Base-by-base conservation (phyloP, 345 rosid species). In the Erysimum cheiranthoides region DNA sequence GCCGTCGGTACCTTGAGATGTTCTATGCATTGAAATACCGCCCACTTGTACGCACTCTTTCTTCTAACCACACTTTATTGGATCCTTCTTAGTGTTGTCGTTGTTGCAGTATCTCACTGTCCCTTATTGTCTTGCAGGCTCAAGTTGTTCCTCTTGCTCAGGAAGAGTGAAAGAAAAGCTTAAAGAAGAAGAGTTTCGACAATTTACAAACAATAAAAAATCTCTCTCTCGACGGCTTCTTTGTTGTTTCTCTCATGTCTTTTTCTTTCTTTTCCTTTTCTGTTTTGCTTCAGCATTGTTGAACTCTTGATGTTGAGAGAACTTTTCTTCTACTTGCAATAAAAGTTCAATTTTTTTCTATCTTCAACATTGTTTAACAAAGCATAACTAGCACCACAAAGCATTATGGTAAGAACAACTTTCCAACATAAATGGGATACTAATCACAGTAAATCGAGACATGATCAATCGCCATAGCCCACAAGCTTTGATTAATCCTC, bases 1-100 rank as follows among this genome's bases (percentile, higher is more conserved):
- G 93, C 85, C 82, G 91, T 3, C 90, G 98, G 14, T 93, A 93
- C 85, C 84, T 93, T 2, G 98, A 93, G 79, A 93, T 93, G 98
- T 93, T 93, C 60, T 88, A 86, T 10, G 96, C 97, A 16, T 83
- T 93, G 25, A 93, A 93, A 78, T 93, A 88, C 77, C 86, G 88
- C 5, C 90, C 85, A 70, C 71, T 93, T 91, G 98, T 93, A 85
- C 40, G 74, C 14, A 46, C 14, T 64, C 16, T n/a, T n/a, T 38
- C 5, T 4, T 50, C 13, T 54, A 16, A 31, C 5, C 25, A 6
- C 10, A 30, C 9, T 40, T 53, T 21, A 6, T 56, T 53, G 0
- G 6, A 18, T 17, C 12, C 16, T 16, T 18, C 7, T 18, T 34
- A 16, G 8, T 11, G n/a, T 31, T 47, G 34, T 27, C 35, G 70